Evolutionary conservation across 306 rosid genomes (phyloP).

Genomic region (Cucumis cinereus): DNA sequence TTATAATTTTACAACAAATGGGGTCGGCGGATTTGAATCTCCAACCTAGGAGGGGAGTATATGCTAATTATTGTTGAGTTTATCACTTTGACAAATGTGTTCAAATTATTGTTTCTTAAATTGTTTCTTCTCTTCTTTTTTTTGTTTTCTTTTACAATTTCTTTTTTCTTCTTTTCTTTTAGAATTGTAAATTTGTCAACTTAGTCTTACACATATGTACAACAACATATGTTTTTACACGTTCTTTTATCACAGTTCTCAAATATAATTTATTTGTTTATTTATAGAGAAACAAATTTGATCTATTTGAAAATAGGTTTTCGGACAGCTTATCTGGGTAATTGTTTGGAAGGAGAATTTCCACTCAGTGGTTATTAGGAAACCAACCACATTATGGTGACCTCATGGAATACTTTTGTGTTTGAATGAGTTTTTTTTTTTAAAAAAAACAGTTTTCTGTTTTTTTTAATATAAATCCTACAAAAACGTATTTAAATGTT

Average conservation of each 20-base stretch:
- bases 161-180: not conserved
- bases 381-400: not conserved
- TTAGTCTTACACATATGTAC: not conserved
- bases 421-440: not conserved
- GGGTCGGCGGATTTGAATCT: too few species aligned
- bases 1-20: too few species aligned
- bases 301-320: not conserved
- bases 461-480: not conserved
- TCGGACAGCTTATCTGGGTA: not conserved
- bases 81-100: too few species aligned
- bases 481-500: not conserved
- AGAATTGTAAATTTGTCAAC: not conserved
- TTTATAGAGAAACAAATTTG: not conserved
- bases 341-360: not conserved
- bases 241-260: not conserved
- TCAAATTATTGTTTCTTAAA: not conserved
- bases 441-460: not conserved
- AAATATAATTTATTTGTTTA: not conserved
- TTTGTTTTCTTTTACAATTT: not conserved
- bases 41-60: too few species aligned
- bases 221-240: not conserved
- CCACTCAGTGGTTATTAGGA: not conserved
- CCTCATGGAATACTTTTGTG: not conserved
- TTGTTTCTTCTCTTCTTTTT: not conserved
- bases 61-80: too few species aligned